Evolutionary conservation across 2,329 filamentous ascomycete species (phyloP).

Genomic region (Ophiostoma australiae): DNA sequence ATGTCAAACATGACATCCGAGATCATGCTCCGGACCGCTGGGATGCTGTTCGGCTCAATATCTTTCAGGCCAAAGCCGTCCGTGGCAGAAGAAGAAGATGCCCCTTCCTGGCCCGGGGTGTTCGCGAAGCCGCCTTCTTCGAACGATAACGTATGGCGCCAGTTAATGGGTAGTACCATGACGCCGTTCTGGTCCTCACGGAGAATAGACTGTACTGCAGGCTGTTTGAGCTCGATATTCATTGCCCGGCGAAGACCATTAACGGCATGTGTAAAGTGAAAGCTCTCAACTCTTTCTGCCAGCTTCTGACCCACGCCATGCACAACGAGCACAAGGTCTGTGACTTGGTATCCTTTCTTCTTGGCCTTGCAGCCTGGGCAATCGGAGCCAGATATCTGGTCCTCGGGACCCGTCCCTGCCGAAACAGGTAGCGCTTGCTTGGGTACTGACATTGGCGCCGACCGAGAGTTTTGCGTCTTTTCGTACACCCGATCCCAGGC

Average conservation of each 20-base stretch:
- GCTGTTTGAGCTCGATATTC: constrained; percentile 74
- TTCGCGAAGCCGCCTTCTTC: constrained; percentile 61
- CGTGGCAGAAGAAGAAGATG: constrained; percentile 49
- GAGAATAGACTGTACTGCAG: constrained; percentile 68
- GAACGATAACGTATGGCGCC: constrained; percentile 82
- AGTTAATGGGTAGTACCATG: constrained; percentile 92
- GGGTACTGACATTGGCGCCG: constrained; percentile 22
- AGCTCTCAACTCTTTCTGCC: constrained; percentile 89
- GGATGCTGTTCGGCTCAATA: constrained; percentile 86
- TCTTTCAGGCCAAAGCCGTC: constrained; percentile 68
- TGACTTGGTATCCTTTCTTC: constrained; percentile 63
- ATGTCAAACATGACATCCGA: constrained; percentile 98
- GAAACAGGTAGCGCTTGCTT: background rate
- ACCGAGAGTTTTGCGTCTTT: constrained; percentile 31
- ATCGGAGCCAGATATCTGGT: background rate
- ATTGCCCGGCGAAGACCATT: constrained; percentile 82
- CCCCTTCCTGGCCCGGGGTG: constrained; percentile 41
- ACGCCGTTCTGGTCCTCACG: constrained; percentile 77
- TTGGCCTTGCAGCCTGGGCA: constrained; percentile 60
- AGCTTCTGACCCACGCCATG: constrained; percentile 97
- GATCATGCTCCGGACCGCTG: constrained; percentile 87
- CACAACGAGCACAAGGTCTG: constrained; percentile 82
- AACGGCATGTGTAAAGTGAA: constrained; percentile 94
- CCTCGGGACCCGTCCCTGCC: background rate
- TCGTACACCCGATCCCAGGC: constrained; percentile 69